Base-by-base conservation (phyloP, 2,329 filamentous ascomycete genomes). In the Pseudogymnoascus sp. region DNA sequence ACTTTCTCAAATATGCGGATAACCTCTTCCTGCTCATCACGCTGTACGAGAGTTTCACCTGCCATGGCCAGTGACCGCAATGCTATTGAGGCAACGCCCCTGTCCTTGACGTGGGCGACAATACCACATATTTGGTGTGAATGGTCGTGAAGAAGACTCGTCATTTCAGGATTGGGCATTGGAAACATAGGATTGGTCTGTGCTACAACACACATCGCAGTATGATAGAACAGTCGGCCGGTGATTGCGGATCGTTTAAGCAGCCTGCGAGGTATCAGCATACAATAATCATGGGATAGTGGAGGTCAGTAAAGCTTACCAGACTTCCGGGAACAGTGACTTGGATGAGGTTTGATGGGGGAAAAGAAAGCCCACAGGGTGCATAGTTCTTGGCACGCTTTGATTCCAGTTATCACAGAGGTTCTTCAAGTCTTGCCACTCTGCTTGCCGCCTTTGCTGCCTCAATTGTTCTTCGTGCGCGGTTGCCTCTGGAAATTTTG, bases 61-160 rank as follows among this genome's bases (percentile, higher is more conserved):
- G 90, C 90, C 63, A 95, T 88, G 40, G 87, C 86, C 5, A 97
- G 80, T 36, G 89, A 91, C 8, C 89, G 88, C 40, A 95, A 84
- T 2, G 90, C 90, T 8, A 96, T 86, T 60, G 85, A 89, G 8
- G 89, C 86, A 34, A 96, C 86, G 29, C 90, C 90, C 26, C 85
- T 82, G 72, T 96, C 91, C 70, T 92, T 90, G 61, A 88, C 86
- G 72, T 96, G 91, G 2, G 91, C 90, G 23, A 90, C 86, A 66
- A 97, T 96, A 12, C 93, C 93, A 72, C 93, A 97, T 23, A 96
- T 88, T 72, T 93, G 88, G 68, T 89, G 87, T 0, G 91, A 88
- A 72, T 97, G 91, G 66, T 85, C 84, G 60, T 87, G 80, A 69
- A 89, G 86, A 71, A 89, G 81, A 4, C 82, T 79, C 57, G 83